Evolutionary conservation across 352 stramenopile species (phyloP), one percentile per base, ranked within the genome.

Genomic region (Phytophthora palmivora): DNA sequence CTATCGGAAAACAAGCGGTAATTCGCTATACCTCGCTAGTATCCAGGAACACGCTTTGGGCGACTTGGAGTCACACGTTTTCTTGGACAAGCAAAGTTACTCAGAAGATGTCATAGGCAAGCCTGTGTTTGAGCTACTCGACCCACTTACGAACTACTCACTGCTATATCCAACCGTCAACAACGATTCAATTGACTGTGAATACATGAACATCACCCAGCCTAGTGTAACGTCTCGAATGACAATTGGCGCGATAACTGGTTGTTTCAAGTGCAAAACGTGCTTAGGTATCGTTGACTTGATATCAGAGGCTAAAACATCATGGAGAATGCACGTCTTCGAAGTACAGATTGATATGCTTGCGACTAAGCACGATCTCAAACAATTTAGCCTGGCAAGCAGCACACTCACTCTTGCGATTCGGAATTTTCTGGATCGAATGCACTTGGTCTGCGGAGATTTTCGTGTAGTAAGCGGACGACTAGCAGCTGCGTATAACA

Each of bases 241-340:
- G 84, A 83, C 60, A 6, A 60, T 85, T 34, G 84, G 78, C 0
- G 78, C 66, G 0, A 18, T 53, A 14, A 88, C 78, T 2, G 82
- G 84, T 11, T 93, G 82, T 34, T 91, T 89, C 47, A 73, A 67
- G 18, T 93, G 84, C 46, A 85, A 88, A 47, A 70, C 67, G 2
- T 93, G 84, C 58, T 58, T 72, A 6, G 43, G 42, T 15, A 62
- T 91, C 1, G 38, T 34, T 4, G 49, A 74, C 5, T 65, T 84
- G 8, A 47, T 88, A 6, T 46, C 33, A 7, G 61, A 67, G 6
- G 64, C 76, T 0, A 58, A 62, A 28, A 78, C 76, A 8, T 59
- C 66, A 3, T 90, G 83, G 78, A 55, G 66, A 19, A 70, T 64
- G 2, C 59, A 76, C 16, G 65, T 79, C 5, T 80, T 90, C 41